phyloP scores from a whole-genome alignment of 305 asterid genomes.

The Fraxinus dipetala region DNA sequence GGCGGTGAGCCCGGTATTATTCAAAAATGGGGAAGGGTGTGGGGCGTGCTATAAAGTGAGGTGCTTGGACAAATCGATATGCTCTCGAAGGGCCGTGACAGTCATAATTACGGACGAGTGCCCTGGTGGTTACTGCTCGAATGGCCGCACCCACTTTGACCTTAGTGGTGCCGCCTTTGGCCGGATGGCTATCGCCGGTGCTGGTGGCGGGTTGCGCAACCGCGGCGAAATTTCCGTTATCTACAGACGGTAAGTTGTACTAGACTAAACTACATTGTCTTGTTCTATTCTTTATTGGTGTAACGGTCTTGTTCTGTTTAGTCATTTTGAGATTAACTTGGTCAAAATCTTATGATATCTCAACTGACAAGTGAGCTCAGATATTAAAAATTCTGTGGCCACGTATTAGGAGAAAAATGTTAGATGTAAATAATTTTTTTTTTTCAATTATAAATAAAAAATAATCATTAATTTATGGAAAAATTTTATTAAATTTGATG shows the following conservation, averaged over 20 bases:
- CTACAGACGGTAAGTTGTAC: constrained; percentile 53
- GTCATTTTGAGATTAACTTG: constrained; percentile 30
- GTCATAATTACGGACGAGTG: constrained; percentile 92
- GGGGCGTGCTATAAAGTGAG: constrained; percentile 89
- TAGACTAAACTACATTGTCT: neutral
- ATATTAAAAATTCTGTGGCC: constrained; percentile 5
- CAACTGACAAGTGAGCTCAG: neutral
- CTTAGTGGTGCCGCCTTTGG: constrained; percentile 96
- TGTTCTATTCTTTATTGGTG: neutral
- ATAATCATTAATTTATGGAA: neutral
- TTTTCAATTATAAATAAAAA: neutral
- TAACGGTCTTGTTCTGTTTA: constrained; percentile 49
- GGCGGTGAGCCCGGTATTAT: constrained; percentile 85
- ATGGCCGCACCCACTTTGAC: constrained; percentile 66
- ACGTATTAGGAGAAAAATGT: constrained; percentile 10
- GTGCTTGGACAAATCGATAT: constrained; percentile 77
- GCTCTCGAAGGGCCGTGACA: constrained; percentile 84
- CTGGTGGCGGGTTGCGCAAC: constrained; percentile 68
- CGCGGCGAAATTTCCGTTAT: constrained; percentile 71
- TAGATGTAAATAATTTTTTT: neutral
- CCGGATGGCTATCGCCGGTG: constrained; percentile 76
- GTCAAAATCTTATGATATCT: constrained; percentile 22
- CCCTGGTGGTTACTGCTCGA: constrained; percentile 81
- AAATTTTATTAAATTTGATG: neutral
- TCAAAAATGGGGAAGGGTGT: constrained; percentile 86